phyloP scores from a whole-genome alignment of 1,284 basidiomycete species.

The Boletus smithii region DNA sequence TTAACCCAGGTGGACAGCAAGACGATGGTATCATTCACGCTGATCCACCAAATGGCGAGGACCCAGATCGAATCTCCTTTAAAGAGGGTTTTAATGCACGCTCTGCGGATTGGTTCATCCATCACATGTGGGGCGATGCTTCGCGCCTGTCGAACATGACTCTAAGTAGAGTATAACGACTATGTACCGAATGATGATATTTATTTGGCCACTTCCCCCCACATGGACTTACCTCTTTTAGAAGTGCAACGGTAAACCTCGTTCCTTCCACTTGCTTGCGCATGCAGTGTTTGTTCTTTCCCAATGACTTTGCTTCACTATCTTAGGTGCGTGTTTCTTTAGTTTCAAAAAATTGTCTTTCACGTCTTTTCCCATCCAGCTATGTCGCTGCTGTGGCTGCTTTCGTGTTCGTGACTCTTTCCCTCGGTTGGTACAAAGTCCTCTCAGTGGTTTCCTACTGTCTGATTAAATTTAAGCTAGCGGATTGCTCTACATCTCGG shows the following conservation, averaged over 20 bases:
- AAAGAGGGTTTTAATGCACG: slow-evolving; percentile 71
- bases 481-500: slow-evolving; percentile 88
- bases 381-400: slow-evolving; percentile 67
- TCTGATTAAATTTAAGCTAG: slow-evolving; percentile 57
- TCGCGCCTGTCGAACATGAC: slow-evolving; percentile 33
- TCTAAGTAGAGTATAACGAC: neutral
- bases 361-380: slow-evolving; percentile 32
- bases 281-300: no score
- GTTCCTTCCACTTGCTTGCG: no score
- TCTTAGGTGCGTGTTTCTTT: slow-evolving; percentile 40
- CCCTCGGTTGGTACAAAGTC: slow-evolving; percentile 53
- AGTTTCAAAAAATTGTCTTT: neutral
- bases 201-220: no score
- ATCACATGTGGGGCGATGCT: slow-evolving; percentile 23
- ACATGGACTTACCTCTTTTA: slow-evolving; percentile 1
- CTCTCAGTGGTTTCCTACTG: neutral
- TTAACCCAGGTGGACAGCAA: slow-evolving; percentile 63
- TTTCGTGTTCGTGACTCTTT: slow-evolving; percentile 78
- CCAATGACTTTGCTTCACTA: slow-evolving; percentile 40
- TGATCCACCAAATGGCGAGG: slow-evolving; percentile 69
- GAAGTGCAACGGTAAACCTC: neutral
- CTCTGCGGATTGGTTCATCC: slow-evolving; percentile 25
- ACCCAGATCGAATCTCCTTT: slow-evolving; percentile 50
- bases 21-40: slow-evolving; percentile 36
- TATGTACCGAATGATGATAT: no score